Percentiles rank a stretch among this genome's conserved stretches.
Conservation (phyloP, 2,329 filamentous ascomycete species). For the Trichoderma brevicompactum region DNA sequence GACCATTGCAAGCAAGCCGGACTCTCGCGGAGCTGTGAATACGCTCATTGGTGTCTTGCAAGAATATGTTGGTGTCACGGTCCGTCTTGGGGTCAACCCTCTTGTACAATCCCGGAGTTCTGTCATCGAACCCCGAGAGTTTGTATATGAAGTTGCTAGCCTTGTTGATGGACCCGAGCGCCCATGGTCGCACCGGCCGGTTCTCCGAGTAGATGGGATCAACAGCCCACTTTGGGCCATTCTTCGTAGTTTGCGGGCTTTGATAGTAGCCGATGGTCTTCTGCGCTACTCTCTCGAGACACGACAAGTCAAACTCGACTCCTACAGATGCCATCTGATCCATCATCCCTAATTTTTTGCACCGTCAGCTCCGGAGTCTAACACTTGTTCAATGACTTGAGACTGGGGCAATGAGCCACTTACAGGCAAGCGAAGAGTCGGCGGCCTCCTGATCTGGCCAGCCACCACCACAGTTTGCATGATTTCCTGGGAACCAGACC, state of each 20-base stretch:
- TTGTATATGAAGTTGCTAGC: slow-evolving; percentile 48
- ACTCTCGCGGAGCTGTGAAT: slow-evolving; percentile 60
- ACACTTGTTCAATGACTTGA: neutral
- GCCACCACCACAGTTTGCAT: slow-evolving; percentile 72
- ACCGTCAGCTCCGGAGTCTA: neutral
- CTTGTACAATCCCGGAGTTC: slow-evolving; percentile 55
- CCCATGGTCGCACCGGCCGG: slow-evolving; percentile 54
- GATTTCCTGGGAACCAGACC: slow-evolving; percentile 72
- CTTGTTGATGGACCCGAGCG: slow-evolving; percentile 50
- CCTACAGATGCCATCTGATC: slow-evolving; percentile 58
- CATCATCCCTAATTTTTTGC: slow-evolving; percentile 54
- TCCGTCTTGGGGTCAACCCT: slow-evolving; percentile 49
- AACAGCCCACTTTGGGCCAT: slow-evolving; percentile 49
- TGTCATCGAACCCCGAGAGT: slow-evolving; percentile 48
- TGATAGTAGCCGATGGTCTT: slow-evolving; percentile 43
- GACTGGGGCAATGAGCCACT: slow-evolving; percentile 29
- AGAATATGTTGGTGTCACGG: slow-evolving; percentile 43
- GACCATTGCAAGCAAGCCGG: slow-evolving; percentile 55
- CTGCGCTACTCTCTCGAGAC: slow-evolving; percentile 48
- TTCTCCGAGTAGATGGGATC: slow-evolving; percentile 53
- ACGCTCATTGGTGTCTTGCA: slow-evolving; percentile 59
- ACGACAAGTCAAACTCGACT: slow-evolving; percentile 52
- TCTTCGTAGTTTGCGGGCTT: slow-evolving; percentile 30
- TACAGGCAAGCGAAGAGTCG: slow-evolving; percentile 47
- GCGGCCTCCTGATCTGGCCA: slow-evolving; percentile 58